Evolutionary conservation across 108 stramenopile genomes (phyloP).

Genomic region (Asterionellopsis glacialis): DNA sequence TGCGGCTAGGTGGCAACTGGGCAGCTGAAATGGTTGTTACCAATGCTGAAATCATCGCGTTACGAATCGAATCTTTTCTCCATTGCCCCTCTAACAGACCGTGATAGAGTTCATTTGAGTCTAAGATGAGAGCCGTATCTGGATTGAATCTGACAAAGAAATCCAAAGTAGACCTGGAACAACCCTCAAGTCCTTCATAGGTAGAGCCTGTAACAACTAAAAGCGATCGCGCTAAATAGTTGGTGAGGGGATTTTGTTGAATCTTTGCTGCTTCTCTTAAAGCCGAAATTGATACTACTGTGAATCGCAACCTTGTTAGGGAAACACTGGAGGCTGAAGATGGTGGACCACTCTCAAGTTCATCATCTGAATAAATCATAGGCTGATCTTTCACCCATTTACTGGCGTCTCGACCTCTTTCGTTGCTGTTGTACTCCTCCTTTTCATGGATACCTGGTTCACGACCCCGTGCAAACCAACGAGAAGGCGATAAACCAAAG

Average conservation of each 20-base stretch:
- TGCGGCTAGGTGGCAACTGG: too few species aligned
- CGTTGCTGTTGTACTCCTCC: not conserved
- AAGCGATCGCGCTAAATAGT: conserved; percentile 54
- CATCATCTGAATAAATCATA: conserved; percentile 38
- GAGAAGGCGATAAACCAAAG: conserved; percentile 14
- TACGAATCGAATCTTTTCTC: conserved; percentile 25
- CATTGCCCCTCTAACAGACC: conserved; percentile 32
- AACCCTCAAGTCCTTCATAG: conserved; percentile 75
- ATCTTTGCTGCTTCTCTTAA: conserved; percentile 64
- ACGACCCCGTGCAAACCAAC: conserved; percentile 5
- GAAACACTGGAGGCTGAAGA: conserved; percentile 61
- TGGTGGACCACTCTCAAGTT: conserved; percentile 39
- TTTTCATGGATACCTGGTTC: conserved; percentile 3
- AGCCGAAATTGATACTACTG: conserved; percentile 71
- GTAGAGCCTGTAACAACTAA: conserved; percentile 51
- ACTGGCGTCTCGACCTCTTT: conserved; percentile 4
- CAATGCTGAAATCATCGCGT: conserved; percentile 32
- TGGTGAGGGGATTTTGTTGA: conserved; percentile 38
- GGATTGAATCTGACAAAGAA: conserved; percentile 72
- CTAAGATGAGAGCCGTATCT: conserved; percentile 48
- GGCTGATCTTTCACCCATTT: conserved; percentile 18
- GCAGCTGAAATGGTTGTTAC: conserved; percentile 15
- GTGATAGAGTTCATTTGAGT: conserved; percentile 40
- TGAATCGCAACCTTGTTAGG: conserved; percentile 59
- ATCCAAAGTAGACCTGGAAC: conserved; percentile 63